phyloP scores from a whole-genome alignment of 495 filamentous ascomycete genomes.

The Aspergillus sclerotioniger region DNA sequence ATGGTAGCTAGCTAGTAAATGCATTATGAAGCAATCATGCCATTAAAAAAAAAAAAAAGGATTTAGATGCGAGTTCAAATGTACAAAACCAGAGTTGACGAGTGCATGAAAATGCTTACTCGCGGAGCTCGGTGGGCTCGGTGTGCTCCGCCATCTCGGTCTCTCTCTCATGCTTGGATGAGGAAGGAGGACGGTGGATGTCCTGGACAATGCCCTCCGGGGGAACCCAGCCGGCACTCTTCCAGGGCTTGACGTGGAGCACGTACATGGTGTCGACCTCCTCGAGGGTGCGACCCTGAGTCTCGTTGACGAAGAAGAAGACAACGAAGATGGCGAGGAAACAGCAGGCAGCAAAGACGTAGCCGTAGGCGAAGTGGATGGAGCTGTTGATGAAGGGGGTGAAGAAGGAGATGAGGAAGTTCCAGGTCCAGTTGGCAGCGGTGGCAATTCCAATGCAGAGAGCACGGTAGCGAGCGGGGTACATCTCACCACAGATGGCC shows the following conservation, averaged over 20 bases:
- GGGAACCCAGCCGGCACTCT: constrained; percentile 58
- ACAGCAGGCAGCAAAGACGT: constrained; percentile 73
- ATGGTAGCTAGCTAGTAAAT: not conserved
- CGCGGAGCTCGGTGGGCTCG: constrained; percentile 22
- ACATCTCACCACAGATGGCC: constrained; percentile 78
- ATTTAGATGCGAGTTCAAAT: constrained; percentile 7
- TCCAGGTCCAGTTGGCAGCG: constrained; percentile 85
- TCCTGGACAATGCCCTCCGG: constrained; percentile 42
- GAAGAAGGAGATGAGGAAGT: constrained; percentile 84
- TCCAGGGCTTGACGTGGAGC: constrained; percentile 64
- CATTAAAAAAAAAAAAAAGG: not conserved
- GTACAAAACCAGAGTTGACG: not conserved
- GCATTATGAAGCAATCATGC: not conserved
- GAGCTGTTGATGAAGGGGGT: constrained; percentile 69
- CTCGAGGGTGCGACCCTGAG: constrained; percentile 65
- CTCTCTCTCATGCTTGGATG: constrained; percentile 11
- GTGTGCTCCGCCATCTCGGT: constrained; percentile 17
- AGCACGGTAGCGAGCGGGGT: constrained; percentile 73
- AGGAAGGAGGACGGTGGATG: constrained; percentile 23
- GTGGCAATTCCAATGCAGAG: constrained; percentile 75
- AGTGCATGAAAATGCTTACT: constrained; percentile 11
- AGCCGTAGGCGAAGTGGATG: constrained; percentile 76
- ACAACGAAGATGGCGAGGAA: constrained; percentile 62
- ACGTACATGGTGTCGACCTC: constrained; percentile 88
- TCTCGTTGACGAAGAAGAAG: constrained; percentile 79